These are phyloP conservation scores for Pulveroboletus sp. DNA, from an alignment of 768 basidiomycete genomes.

Conservation along the genomic window DNA sequence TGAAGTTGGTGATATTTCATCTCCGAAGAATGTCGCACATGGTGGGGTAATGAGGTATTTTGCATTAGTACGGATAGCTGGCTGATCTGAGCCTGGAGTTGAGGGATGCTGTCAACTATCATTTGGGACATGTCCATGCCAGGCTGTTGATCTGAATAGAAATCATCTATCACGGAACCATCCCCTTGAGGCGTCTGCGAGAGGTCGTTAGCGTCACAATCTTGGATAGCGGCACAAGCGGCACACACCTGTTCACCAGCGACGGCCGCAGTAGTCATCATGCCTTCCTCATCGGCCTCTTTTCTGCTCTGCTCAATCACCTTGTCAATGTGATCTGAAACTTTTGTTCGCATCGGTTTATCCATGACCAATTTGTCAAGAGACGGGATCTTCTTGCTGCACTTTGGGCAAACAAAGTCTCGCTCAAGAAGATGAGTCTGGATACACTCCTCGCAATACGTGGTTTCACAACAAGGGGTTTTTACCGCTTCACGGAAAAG, in stretches of 20 bases:
- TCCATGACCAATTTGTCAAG: conserved; percentile 84
- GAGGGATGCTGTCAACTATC: conserved; percentile 70
- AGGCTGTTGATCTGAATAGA: conserved; percentile 72
- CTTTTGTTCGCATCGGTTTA: conserved; percentile 72
- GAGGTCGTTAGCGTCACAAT: conserved; percentile 3
- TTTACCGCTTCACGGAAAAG: conserved; percentile 92
- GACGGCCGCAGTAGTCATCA: conserved; percentile 18
- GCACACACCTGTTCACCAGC: conserved; percentile 35
- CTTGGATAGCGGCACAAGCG: neutral
- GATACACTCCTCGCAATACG: conserved; percentile 97
- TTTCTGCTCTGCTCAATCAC: conserved; percentile 74
- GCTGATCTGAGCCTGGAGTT: conserved; percentile 80
- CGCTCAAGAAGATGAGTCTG: conserved; percentile 90
- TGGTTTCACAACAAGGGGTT: conserved; percentile 88
- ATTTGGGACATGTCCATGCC: conserved; percentile 68
- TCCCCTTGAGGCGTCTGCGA: conserved; percentile 26
- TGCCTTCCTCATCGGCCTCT: conserved; percentile 48
- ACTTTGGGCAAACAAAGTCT: conserved; percentile 92
- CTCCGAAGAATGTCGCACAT: conserved; percentile 75
- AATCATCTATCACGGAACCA: conserved; percentile 49
- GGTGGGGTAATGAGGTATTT: conserved; percentile 66
- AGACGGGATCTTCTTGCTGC: conserved; percentile 81
- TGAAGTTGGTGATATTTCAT: conserved; percentile 80
- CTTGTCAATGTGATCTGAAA: conserved; percentile 78
- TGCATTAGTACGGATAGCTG: conserved; percentile 78